Base-by-base conservation (phyloP, 257 asterid genomes). In the Prunella vulgaris region DNA sequence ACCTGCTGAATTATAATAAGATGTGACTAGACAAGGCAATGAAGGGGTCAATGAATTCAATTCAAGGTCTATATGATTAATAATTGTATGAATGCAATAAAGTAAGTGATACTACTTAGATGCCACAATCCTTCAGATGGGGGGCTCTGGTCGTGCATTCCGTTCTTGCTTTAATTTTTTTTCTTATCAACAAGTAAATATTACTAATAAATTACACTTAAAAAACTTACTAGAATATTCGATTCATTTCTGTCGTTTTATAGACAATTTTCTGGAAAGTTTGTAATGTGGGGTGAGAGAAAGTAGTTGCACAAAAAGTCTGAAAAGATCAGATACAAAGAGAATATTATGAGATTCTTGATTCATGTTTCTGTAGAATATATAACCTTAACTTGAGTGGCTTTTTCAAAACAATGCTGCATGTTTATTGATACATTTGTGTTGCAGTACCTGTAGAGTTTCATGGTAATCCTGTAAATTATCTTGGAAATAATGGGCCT, bases 371-470 rank as follows among this genome's bases (percentile, higher is more conserved):
- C n/a, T n/a, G n/a, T n/a, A n/a, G n/a, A n/a, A n/a, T n/a, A n/a
- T n/a, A n/a, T n/a, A n/a, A n/a, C n/a, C n/a, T n/a, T n/a, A n/a
- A n/a, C n/a, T n/a, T n/a, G n/a, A n/a, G n/a, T n/a, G n/a, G n/a
- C n/a, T n/a, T n/a, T n/a, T n/a, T n/a, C n/a, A n/a, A n/a, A n/a
- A n/a, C n/a, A n/a, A n/a, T n/a, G n/a, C n/a, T n/a, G 17, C 18
- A 42, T 60, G 12, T n/a, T 52, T 28, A 40, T 35, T 74, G 44
- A 77, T 67, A 44, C 67, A 22, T 69, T 38, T 59, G 28, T 64
- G 63, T 15, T 76, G 78, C 88, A 84, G 95, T 82, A 27, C 85
- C 95, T 2, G 74, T 76, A 66, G 85, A 84, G 54, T 85, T 78
- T 73, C 80, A 77, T 60, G 75, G 67, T 12, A 85, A 81, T 74